Evolutionary conservation across 2,329 filamentous ascomycete genomes (phyloP).

Genomic region (Sordariomycetes sp.): DNA sequence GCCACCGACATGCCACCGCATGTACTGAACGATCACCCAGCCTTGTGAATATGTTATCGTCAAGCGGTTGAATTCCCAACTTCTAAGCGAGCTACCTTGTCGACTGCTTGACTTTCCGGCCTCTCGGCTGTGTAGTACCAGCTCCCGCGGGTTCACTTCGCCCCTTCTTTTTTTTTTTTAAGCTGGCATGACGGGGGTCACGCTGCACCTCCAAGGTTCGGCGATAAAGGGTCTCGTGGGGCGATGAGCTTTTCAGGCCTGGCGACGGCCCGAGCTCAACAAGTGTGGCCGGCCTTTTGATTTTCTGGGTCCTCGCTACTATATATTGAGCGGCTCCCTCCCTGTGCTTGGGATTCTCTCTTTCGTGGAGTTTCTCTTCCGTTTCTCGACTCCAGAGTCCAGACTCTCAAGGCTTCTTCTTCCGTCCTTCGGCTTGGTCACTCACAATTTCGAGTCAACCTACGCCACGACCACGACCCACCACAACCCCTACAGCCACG

Average conservation of each 20-base stretch:
- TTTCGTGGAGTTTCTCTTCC: not conserved
- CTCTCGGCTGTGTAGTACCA: no score
- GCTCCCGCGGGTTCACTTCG: no score
- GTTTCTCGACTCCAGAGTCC: not conserved
- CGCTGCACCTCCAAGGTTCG: not conserved
- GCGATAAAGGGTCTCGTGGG: not conserved
- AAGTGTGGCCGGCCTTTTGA: not conserved
- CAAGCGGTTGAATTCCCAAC: no score
- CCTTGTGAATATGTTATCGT: no score
- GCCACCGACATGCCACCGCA: no score
- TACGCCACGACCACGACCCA: not conserved
- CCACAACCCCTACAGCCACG: not conserved
- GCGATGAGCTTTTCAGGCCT: not conserved
- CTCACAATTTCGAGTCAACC: not conserved
- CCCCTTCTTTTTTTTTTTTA: no score
- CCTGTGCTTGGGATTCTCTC: not conserved
- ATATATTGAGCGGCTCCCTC: not conserved
- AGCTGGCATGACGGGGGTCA: not conserved
- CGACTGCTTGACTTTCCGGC: no score
- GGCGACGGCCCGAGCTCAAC: not conserved
- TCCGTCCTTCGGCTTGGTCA: not conserved
- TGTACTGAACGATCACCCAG: no score
- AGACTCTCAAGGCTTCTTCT: not conserved
- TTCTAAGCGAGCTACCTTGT: no score
- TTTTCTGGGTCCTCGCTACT: not conserved